Base-by-base conservation (phyloP, 371 early-diverging fungal species). In the Rhizopus sp. region DNA sequence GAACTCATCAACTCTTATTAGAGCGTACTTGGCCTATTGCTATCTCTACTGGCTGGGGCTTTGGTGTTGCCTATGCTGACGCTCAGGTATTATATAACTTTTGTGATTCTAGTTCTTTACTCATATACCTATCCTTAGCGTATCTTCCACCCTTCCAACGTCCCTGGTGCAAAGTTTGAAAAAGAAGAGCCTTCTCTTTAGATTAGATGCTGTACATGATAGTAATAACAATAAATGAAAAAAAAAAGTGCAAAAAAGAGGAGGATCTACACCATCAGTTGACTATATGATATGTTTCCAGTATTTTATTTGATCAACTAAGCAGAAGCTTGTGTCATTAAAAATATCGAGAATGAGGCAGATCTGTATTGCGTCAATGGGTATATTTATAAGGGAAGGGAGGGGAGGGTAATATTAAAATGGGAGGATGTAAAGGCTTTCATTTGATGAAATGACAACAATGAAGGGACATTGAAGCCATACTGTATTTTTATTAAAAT, bases 1-100 rank as follows among this genome's bases (percentile, higher is more conserved):
- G n/a, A 41, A 35, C 13, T 31, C 31, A 35, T 13, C 16, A 57
- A 23, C 34, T 42, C 35, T 55, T 33, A 32, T 37, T 73, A 93
- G 91, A 89, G 78, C 87, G 92, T 64, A 84, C 80, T 48, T 93
- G 94, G 94, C 96, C 96, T 39, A 91, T 95, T 65, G 88, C 92
- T 46, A 80, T 93, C 57, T 80, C 89, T 30, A 91, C 93, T 34
- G 94, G 96, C 39, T 88, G 92, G 63, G 94, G 92, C 35, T 81
- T 92, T 39, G 96, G 96, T 55, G 83, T 89, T 29, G 90, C 96
- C 34, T 88, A 92, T 64, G 89, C 93, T 44, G 92, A 95, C 55
- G 93, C 93, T 65, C 88, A 92, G 78, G 80, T 79, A 76, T 64
- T 23, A 13, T 0, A 47, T 39, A 40, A 30, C 8, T 7, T 8